A percentile compares a stretch with the other conserved stretches of the same genome.
These are phyloP conservation scores for Dysphania ambrosioides DNA, from an alignment of 148 eudicot genomes.

Conservation along the genomic window DNA sequence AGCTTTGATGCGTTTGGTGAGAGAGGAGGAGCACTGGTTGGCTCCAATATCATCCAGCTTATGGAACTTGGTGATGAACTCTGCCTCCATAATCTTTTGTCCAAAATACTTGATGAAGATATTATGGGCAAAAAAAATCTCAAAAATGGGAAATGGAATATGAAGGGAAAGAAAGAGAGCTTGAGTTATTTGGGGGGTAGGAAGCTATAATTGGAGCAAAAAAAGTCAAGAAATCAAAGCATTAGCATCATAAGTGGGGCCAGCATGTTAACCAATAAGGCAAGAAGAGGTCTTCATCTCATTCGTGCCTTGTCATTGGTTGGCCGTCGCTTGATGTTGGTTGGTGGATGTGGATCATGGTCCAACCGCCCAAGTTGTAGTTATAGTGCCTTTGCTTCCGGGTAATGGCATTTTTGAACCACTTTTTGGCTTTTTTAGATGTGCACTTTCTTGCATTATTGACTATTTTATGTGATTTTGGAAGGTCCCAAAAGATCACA, in stretches of 20 bases:
- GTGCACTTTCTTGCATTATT: not conserved
- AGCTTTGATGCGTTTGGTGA: conserved; percentile 51
- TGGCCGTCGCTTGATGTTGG: not conserved
- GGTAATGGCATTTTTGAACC: conserved; percentile 1
- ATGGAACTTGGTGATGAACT: conserved; percentile 38
- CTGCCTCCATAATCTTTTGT: conserved; percentile 30
- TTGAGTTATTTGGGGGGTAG: not conserved
- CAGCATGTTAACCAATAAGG: no score
- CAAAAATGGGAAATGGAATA: not conserved
- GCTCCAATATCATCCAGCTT: conserved; percentile 30
- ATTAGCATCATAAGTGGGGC: no score
- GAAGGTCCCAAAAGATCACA: no score
- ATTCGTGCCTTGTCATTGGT: not conserved
- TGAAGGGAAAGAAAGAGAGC: not conserved
- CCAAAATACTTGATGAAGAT: no score
- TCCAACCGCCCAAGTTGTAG: not conserved
- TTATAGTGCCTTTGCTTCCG: conserved; percentile 14
- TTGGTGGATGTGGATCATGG: not conserved
- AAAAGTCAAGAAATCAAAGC: not conserved
- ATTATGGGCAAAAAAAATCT: not conserved
- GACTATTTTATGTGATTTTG: no score
- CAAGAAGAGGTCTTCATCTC: no score
- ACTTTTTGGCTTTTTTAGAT: not conserved
- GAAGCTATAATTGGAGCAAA: not conserved
- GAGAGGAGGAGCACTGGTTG: conserved; percentile 46